Base-by-base conservation (phyloP, 345 rosid genomes). In the Odontarrhena argentea region DNA sequence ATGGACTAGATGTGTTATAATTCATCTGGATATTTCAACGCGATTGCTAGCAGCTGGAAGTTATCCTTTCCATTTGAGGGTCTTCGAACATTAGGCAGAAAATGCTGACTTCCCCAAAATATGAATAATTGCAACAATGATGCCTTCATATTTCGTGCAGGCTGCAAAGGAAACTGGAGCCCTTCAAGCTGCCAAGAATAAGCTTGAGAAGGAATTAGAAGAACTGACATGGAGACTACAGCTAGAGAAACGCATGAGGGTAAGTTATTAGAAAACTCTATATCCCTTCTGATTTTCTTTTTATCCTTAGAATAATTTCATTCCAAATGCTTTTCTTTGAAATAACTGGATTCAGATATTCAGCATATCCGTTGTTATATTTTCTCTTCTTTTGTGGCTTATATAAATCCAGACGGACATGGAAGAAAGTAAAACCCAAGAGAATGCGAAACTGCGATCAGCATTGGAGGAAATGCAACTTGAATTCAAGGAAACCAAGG, bases 81-180 rank as follows among this genome's bases (percentile, higher is more conserved):
- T 71, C 52, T 30, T 22, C 9, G 9, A 48, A 55, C 40, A 42
- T 45, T 56, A 49, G 59, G 60, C 62, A 22, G 60, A 30, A 56
- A 59, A 50, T 65, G 34, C 51, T 50, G 32, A 24, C 40, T 43
- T 47, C 36, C 47, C 35, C 34, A 65, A 59, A 26, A 59, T 51
- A 35, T 51, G 56, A 44, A 44, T 15, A 32, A 52, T 5, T 50
- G 8, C 52, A 49, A 40, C 25, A 49, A 28, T 45, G 49, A 12
- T 43, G 7, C 62, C 51, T 77, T 59, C 63, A 38, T 63, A 59
- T 64, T 76, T 35, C 30, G 46, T 74, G 66, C 78, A 94, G 99
- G 96, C 99, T 74, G 96, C 99, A 41, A 88, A 78, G 80, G 97
- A 94, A 82, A 83, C 96, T 28, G 95, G 95, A 64, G 99, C 91